These are phyloP conservation scores for Magnaporthales sp. DNA, from an alignment of 2,329 filamentous ascomycete genomes.

Conservation along the genomic window DNA sequence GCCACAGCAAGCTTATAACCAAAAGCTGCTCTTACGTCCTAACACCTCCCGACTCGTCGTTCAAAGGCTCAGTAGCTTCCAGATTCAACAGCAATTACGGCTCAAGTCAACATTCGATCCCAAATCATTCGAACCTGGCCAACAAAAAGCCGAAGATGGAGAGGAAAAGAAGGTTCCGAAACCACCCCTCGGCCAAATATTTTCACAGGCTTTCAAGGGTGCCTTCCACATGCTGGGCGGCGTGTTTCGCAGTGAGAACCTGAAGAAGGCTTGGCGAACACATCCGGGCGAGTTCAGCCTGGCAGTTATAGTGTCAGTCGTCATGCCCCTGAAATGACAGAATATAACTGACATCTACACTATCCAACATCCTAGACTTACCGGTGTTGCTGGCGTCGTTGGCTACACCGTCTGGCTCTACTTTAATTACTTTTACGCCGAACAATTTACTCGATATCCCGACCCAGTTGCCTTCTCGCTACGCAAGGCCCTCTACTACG, in stretches of 20 bases:
- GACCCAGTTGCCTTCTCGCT: constrained; percentile 68
- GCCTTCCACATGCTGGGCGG: not conserved
- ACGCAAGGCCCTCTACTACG: constrained; percentile 79
- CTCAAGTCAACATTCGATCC: not conserved
- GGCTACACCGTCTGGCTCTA: constrained; percentile 35
- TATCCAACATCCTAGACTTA: constrained; percentile 20
- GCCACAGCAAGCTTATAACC: not conserved
- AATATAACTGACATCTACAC: not conserved
- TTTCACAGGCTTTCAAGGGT: not conserved
- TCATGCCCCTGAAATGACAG: not conserved
- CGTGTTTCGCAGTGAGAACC: not conserved
- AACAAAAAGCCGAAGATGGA: not conserved
- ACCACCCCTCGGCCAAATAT: not conserved
- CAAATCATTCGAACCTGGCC: not conserved
- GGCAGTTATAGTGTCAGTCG: constrained; percentile 30
- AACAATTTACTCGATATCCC: constrained; percentile 51
- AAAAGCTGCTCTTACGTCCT: not conserved
- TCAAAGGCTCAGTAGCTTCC: not conserved
- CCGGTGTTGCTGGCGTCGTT: constrained; percentile 20
- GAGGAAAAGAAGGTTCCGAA: not conserved
- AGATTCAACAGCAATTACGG: not conserved
- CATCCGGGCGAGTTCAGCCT: constrained; percentile 22
- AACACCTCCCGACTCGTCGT: not conserved
- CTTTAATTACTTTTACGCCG: constrained; percentile 45
- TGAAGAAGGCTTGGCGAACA: not conserved